Evolutionary conservation across 495 filamentous ascomycete species (phyloP).

Genomic region (Trichoderma orchidacearum): DNA sequence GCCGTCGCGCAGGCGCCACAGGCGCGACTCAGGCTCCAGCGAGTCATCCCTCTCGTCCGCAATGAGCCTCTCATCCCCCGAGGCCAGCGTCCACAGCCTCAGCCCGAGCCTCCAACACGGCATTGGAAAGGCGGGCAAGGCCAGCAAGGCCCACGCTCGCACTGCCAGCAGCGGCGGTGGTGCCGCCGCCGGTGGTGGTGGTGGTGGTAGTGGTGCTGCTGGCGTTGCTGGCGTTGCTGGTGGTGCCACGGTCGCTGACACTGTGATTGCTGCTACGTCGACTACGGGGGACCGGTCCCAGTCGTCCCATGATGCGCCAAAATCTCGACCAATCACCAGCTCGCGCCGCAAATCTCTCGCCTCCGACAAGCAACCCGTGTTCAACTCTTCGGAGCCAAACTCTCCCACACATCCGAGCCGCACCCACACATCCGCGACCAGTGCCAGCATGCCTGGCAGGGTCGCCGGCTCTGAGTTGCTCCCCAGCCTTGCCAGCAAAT

Average conservation of each 20-base stretch:
- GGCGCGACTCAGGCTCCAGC: neutral
- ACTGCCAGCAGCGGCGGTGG: conserved; percentile 6
- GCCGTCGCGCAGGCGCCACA: conserved; percentile 1
- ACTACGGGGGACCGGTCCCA: conserved; percentile 1
- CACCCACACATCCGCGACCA: conserved; percentile 3
- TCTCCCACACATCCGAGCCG: conserved; percentile 3
- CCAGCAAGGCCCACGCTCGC: neutral
- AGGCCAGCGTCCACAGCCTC: neutral
- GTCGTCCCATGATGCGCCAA: neutral
- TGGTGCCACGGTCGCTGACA: conserved; percentile 2
- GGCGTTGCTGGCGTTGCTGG: neutral
- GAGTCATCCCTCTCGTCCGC: conserved; percentile 4
- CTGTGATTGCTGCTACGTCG: neutral
- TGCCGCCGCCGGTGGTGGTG: neutral
- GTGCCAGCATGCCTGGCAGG: conserved; percentile 4
- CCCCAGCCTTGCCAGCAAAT: neutral
- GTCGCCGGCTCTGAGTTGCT: neutral
- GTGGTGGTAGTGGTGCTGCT: neutral
- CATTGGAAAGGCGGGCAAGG: neutral
- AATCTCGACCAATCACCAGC: conserved; percentile 2
- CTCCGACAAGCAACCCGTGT: conserved; percentile 1
- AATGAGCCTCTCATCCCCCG: neutral
- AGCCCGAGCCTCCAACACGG: neutral
- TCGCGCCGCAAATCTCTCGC: conserved; percentile 3
- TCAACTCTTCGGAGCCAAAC: neutral